phyloP scores from a whole-genome alignment of 192 early-diverging fungal species.

The Coemansia sp. region DNA sequence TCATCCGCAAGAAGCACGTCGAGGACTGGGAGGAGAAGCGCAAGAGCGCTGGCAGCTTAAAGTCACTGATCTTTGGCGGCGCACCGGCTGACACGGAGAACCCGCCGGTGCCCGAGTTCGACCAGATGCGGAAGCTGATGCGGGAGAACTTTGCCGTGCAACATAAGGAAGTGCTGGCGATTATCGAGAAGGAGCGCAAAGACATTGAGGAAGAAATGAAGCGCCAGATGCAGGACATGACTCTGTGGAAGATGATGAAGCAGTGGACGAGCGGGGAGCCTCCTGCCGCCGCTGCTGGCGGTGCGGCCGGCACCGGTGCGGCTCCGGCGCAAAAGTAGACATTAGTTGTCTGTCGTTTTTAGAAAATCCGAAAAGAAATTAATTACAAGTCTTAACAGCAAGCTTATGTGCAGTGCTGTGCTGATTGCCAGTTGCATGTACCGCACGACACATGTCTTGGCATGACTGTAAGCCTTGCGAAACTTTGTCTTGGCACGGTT shows the following conservation, averaged over 20 bases:
- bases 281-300: not conserved
- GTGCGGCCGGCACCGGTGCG: not conserved
- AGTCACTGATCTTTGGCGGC: constrained; percentile 50
- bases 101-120: constrained; percentile 64
- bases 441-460: not conserved
- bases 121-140: constrained; percentile 62
- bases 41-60: constrained; percentile 61
- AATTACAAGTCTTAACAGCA: not conserved
- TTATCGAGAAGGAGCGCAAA: constrained; percentile 69
- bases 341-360: not conserved
- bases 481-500: not conserved
- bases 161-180: constrained; percentile 65
- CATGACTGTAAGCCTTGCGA: not conserved
- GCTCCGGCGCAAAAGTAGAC: constrained; percentile 5
- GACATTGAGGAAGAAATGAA: constrained; percentile 67
- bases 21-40: constrained; percentile 69
- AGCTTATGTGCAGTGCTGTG: not conserved
- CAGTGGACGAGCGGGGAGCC: constrained; percentile 22
- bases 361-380: not conserved
- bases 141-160: constrained; percentile 68
- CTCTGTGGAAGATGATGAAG: constrained; percentile 79
- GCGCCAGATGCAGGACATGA: constrained; percentile 89
- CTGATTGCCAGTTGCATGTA: not conserved
- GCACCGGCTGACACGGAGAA: constrained; percentile 55
- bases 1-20: constrained; percentile 61